Conservation (phyloP, 768 basidiomycete species). For the Termitomyces bulborhizus region DNA sequence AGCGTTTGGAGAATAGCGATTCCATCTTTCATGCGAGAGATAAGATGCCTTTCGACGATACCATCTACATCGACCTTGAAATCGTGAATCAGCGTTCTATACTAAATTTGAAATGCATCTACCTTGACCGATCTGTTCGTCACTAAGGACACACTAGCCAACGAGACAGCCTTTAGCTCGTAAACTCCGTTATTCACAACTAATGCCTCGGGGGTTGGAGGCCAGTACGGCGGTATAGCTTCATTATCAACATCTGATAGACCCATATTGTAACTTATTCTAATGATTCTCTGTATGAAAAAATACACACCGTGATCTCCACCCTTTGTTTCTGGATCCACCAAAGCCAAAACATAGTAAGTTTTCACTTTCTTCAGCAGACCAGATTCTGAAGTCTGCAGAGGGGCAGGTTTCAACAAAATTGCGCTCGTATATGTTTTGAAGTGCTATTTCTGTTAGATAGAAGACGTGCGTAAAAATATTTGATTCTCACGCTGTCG, state of each 20-base stretch:
- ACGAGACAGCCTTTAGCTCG: slow-evolving; percentile 56
- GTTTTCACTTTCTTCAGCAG: slow-evolving; percentile 42
- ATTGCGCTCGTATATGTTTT: slow-evolving; percentile 62
- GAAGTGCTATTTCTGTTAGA: slow-evolving; percentile 55
- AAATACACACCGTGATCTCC: slow-evolving; percentile 40
- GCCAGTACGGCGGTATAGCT: slow-evolving; percentile 73
- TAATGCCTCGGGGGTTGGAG: slow-evolving; percentile 45
- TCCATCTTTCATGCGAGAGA: slow-evolving; percentile 54
- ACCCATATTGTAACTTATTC: neutral
- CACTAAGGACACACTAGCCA: slow-evolving; percentile 72
- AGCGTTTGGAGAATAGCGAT: slow-evolving; percentile 42
- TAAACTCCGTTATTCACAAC: slow-evolving; percentile 51
- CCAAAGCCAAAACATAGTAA: slow-evolving; percentile 70
- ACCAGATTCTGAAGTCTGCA: slow-evolving; percentile 37
- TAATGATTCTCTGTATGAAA: neutral
- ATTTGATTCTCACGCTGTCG: slow-evolving; percentile 57
- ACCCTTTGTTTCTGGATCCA: slow-evolving; percentile 54
- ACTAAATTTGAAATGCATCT: neutral
- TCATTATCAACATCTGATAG: slow-evolving; percentile 49
- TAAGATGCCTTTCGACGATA: slow-evolving; percentile 62
- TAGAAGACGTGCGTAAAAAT: neutral
- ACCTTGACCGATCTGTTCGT: slow-evolving; percentile 72
- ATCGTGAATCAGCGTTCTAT: neutral
- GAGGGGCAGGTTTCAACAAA: slow-evolving; percentile 58
- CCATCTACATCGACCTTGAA: slow-evolving; percentile 61